Evolutionary conservation across 1,139 yeast species (phyloP), one percentile per base, ranked within the genome.

Genomic region (Meyerozyma smithsonii): DNA sequence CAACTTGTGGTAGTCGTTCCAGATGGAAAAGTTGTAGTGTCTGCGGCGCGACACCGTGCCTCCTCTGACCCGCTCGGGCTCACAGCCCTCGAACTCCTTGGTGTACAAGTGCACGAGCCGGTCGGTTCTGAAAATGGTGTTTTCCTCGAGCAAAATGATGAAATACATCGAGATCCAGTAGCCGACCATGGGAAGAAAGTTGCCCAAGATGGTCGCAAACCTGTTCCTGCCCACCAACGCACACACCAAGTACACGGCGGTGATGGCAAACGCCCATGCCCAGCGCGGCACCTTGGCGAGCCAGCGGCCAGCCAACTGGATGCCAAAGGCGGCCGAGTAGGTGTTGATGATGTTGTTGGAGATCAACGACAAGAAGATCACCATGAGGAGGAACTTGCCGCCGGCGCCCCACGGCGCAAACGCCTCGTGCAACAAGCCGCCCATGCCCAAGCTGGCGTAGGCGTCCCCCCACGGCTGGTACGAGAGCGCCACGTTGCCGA

Each of bases 181-280:
- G 1, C 96, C 96, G 45, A 89, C 78, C 96, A 89, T 88, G 8
- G 97, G 96, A 50, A 89, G 68, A 65, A 89, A 89, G 55, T 88
- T 89, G n/a, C 89, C 79, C 54, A 89, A 67, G 46, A 88, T 87
- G 4, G 80, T 72, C 36, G 89, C 73, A 56, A 89, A 84, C 51
- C 81, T 79, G 58, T 84, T 68, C 52, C 87, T 74, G 8, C 97
- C 97, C 10, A 79, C 92, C 39, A 84, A 56, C 1, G 92, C 83
- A 57, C 84, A 74, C 1, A 84, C 79, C 50, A 86, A 67, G 51
- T 81, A 83, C 17, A 85, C 64, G 1, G 70, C 77, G 4, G 90
- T 85, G 26, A 84, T 72, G 2, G 77, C 58, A 36, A 86, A 63
- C 1, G 87, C 83, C 77, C 90, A 79, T 36, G 80, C 56, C 85